Evolutionary conservation across 208 protist genomes (phyloP).

Genomic region (Vickermania ingenoplastis): DNA sequence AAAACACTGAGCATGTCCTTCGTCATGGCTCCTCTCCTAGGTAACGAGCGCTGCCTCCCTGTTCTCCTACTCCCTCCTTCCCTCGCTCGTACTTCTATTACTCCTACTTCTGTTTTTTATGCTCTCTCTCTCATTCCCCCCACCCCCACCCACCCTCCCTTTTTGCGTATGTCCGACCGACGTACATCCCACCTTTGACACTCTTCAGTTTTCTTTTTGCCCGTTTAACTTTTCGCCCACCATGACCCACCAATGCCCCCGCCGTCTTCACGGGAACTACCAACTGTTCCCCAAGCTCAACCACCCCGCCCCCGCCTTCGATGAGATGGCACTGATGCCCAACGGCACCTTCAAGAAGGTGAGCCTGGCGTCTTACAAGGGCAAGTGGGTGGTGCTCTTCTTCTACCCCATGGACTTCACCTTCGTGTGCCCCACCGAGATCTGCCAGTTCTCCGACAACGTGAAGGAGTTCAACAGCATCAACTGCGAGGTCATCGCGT

Average conservation of each 20-base stretch:
- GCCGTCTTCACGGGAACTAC: neutral
- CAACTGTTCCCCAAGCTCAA: slow-evolving; percentile 36
- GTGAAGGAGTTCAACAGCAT: slow-evolving; percentile 83
- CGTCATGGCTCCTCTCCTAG: too few relatives aligned
- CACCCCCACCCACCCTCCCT: too few relatives aligned
- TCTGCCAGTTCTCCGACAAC: slow-evolving; percentile 93
- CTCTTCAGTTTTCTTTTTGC: too few relatives aligned
- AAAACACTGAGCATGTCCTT: too few relatives aligned
- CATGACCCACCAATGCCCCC: neutral
- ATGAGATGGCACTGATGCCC: slow-evolving; percentile 85
- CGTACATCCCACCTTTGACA: too few relatives aligned
- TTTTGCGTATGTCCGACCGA: too few relatives aligned
- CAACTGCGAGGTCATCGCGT: slow-evolving; percentile 87
- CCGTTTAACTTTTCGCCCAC: slow-evolving; percentile 3
- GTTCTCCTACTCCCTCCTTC: too few relatives aligned
- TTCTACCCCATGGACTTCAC: slow-evolving; percentile 96
- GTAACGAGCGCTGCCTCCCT: too few relatives aligned
- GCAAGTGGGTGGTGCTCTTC: slow-evolving; percentile 94
- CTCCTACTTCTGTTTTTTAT: too few relatives aligned
- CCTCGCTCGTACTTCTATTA: too few relatives aligned
- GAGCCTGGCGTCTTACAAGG: slow-evolving; percentile 84
- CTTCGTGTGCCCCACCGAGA: slow-evolving; percentile 97
- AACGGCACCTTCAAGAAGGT: slow-evolving; percentile 93
- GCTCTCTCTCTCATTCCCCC: too few relatives aligned
- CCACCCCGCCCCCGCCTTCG: slow-evolving; percentile 86